A percentile compares a stretch with the other conserved stretches of the same genome.
phyloP scores from a whole-genome alignment of 805 yeast genomes.

The Metschnikowia lachancei region DNA sequence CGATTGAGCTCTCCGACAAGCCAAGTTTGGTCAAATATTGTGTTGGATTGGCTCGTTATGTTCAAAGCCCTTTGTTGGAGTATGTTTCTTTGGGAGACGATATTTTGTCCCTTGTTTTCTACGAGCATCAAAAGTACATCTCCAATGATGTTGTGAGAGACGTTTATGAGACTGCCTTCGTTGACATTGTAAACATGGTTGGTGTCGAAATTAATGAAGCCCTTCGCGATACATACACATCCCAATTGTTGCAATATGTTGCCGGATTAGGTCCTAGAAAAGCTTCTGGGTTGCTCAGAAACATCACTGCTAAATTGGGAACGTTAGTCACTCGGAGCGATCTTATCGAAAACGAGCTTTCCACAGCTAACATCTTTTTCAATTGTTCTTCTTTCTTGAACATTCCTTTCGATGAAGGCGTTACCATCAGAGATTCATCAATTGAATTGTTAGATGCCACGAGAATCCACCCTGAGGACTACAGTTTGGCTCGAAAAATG shows the following conservation, averaged over 20 bases:
- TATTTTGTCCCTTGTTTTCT: conserved; percentile 63
- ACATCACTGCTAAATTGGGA: conserved; percentile 63
- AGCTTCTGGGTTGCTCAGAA: conserved; percentile 80
- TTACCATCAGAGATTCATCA: conserved; percentile 53
- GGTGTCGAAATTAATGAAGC: conserved; percentile 95
- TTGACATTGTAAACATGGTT: conserved; percentile 84
- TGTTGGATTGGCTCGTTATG: conserved; percentile 85
- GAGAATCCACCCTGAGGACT: conserved; percentile 96
- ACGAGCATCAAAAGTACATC: conserved; percentile 69
- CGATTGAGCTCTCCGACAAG: conserved; percentile 77
- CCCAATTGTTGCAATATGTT: conserved; percentile 70
- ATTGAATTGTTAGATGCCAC: conserved; percentile 89
- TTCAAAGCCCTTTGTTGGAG: conserved; percentile 90
- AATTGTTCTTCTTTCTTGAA: conserved; percentile 89
- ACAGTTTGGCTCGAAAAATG: conserved; percentile 92
- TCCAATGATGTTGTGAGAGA: conserved; percentile 59
- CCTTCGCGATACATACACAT: conserved; percentile 67
- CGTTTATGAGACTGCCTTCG: conserved; percentile 77
- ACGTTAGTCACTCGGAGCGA: conserved; percentile 68
- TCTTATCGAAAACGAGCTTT: conserved; percentile 73
- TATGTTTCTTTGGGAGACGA: conserved; percentile 80
- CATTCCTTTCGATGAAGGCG: conserved; percentile 65
- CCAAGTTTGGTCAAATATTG: conserved; percentile 79
- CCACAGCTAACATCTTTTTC: conserved; percentile 78
- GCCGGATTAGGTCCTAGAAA: conserved; percentile 96